Conservation (phyloP, 192 early-diverging fungal genomes). For the Umbelopsis ramanniana region DNA sequence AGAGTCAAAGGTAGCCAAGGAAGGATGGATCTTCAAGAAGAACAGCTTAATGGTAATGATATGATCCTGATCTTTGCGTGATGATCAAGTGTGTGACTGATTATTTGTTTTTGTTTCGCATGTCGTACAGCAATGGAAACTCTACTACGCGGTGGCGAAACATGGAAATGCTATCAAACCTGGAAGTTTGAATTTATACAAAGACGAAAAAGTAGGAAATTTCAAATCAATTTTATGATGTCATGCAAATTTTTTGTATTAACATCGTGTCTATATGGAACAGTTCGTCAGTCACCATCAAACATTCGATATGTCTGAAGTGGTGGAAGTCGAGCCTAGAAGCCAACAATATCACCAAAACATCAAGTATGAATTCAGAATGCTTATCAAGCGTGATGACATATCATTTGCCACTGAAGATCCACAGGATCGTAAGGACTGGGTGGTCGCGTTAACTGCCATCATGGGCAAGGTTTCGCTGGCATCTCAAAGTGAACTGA, state of each 20-base stretch:
- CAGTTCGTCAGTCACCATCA: conserved; percentile 48
- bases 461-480: conserved; percentile 55
- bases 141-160: conserved; percentile 53
- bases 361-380: conserved; percentile 51
- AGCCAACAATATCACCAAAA: conserved; percentile 45
- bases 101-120: neutral
- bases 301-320: conserved; percentile 56
- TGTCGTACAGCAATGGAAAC: conserved; percentile 49
- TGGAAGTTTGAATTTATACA: conserved; percentile 51
- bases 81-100: neutral
- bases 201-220: conserved; percentile 59
- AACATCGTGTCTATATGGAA: neutral
- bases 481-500: conserved; percentile 47
- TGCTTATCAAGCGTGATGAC: conserved; percentile 52
- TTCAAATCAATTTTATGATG: neutral
- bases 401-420: conserved; percentile 53
- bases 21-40: conserved; percentile 57
- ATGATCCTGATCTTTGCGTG: neutral
- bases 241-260: neutral
- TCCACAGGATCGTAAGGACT: conserved; percentile 46
- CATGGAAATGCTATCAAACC: conserved; percentile 52
- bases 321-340: conserved; percentile 48
- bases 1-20: conserved; percentile 48
- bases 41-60: conserved; percentile 48
- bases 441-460: conserved; percentile 52